These are phyloP conservation scores for Abortiporus biennis DNA, from an alignment of 1,284 basidiomycete genomes.

Conservation along the genomic window DNA sequence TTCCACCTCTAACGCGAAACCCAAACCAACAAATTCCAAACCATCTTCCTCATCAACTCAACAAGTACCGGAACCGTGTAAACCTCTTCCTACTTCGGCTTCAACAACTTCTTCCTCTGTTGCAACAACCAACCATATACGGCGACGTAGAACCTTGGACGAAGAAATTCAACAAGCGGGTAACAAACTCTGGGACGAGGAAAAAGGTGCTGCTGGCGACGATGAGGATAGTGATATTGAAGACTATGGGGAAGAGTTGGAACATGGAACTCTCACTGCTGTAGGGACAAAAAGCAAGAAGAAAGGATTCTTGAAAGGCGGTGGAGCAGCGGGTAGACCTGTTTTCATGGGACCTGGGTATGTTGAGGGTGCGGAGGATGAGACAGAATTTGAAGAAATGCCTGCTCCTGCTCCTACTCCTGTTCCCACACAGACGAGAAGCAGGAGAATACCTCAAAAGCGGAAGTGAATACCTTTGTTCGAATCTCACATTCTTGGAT, in stretches of 20 bases:
- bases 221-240: too few relatives aligned
- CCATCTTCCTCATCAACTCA: too few relatives aligned
- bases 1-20: too few relatives aligned
- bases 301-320: conserved; percentile 62
- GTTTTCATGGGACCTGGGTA: conserved; percentile 66
- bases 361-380: conserved; percentile 38
- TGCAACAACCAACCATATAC: conserved; percentile 16
- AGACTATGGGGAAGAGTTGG: conserved; percentile 28
- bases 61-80: too few relatives aligned
- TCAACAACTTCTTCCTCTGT: neutral
- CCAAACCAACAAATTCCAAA: too few relatives aligned
- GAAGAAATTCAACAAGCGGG: conserved; percentile 53
- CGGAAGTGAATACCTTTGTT: too few relatives aligned
- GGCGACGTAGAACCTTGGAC: conserved; percentile 50
- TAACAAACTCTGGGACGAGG: conserved; percentile 21
- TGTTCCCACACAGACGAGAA: too few relatives aligned
- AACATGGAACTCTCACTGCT: conserved; percentile 43
- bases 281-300: conserved; percentile 47
- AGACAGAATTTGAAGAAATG: too few relatives aligned
- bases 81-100: too few relatives aligned
- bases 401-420: too few relatives aligned
- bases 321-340: conserved; percentile 61
- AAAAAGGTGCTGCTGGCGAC: conserved; percentile 20
- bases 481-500: too few relatives aligned
- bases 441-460: too few relatives aligned